Percentiles rank a stretch among this genome's conserved stretches.
These are phyloP conservation scores for Stagonosporopsis tanaceti DNA, from an alignment of 2,329 filamentous ascomycete species.

Conservation along the genomic window DNA sequence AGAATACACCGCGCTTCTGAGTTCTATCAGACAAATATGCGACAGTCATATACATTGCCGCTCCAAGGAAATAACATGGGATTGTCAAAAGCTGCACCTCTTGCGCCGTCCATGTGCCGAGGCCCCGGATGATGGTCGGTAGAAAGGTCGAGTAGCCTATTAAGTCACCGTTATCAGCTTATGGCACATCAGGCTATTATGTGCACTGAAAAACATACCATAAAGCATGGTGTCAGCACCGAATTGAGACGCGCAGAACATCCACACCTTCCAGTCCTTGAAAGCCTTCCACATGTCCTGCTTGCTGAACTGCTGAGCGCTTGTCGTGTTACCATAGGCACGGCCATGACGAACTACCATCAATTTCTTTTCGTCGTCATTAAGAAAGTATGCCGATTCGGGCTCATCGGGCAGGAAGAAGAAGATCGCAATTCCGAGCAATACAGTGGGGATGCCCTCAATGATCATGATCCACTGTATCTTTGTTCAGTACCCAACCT, in stretches of 20 bases:
- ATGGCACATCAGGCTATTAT: not conserved
- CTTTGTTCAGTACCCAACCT: not conserved
- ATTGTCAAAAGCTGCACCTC: constrained; percentile 79
- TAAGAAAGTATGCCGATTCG: constrained; percentile 53
- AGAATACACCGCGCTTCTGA: constrained; percentile 50
- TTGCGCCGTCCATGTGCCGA: constrained; percentile 67
- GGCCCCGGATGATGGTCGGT: constrained; percentile 77
- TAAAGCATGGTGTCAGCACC: constrained; percentile 80
- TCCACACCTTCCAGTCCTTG: constrained; percentile 78
- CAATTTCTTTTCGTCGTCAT: constrained; percentile 65
- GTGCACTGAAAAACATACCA: constrained; percentile 25
- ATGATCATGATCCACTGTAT: constrained; percentile 70
- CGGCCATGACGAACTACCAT: constrained; percentile 58
- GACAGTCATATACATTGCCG: constrained; percentile 70
- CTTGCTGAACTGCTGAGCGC: constrained; percentile 63
- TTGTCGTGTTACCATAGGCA: constrained; percentile 58
- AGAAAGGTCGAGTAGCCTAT: constrained; percentile 76
- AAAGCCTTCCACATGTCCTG: constrained; percentile 71
- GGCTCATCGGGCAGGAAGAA: constrained; percentile 68
- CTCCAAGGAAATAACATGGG: constrained; percentile 77
- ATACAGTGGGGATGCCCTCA: constrained; percentile 63
- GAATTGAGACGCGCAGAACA: constrained; percentile 74
- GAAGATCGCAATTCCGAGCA: constrained; percentile 64
- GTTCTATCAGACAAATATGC: constrained; percentile 72
- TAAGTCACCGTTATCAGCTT: too few relatives aligned